Base-by-base conservation (phyloP, 2,329 filamentous ascomycete species). In the Xenoacremonium recifei region DNA sequence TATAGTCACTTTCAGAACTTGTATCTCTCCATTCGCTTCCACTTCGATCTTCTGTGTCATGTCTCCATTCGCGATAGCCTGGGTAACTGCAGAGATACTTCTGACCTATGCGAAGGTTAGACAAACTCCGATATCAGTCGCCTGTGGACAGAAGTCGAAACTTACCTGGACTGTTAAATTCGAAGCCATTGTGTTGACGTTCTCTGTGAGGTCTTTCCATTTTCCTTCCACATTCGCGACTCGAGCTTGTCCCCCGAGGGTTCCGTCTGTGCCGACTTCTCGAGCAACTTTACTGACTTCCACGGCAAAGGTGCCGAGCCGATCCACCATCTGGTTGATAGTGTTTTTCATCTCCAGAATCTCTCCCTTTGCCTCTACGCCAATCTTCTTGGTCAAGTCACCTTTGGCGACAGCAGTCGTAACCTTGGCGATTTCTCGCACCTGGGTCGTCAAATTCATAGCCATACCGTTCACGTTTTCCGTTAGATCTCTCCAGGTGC, bases 281-380 rank as follows among this genome's bases (percentile, higher is more conserved):
- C 89, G 85, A 36, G 92, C 92, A 51, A 97, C 84, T 64, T 93
- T 91, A 64, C 92, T 96, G 63, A 97, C 92, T 66, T 97, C 91
- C 55, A 93, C 93, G 43, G 92, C 92, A 64, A 97, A 97, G 34
- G 92, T 92, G 55, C 95, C 89, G 33, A 97, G 77, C 58, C 95
- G 90, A 66, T 97, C 92, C 63, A 97, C 93, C 92, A 97, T 97
- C 61, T 88, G 95, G 67, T 97, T 97, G 72, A 97, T 97, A 6
- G 92, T 99, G 59, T 91, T 89, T 71, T 99, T 99, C 49, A 99
- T 75, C 62, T 95, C 89, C 39, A 95, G 71, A 56, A 99, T 97
- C 70, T 99, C 93, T 60, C 92, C 92, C 65, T 90, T 84, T 39
- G 90, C 93, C 56, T 95, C 89, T 50, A 95, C 89, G 48, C 89